phyloP scores from a whole-genome alignment of 768 basidiomycete genomes.

The Suillus spraguei region DNA sequence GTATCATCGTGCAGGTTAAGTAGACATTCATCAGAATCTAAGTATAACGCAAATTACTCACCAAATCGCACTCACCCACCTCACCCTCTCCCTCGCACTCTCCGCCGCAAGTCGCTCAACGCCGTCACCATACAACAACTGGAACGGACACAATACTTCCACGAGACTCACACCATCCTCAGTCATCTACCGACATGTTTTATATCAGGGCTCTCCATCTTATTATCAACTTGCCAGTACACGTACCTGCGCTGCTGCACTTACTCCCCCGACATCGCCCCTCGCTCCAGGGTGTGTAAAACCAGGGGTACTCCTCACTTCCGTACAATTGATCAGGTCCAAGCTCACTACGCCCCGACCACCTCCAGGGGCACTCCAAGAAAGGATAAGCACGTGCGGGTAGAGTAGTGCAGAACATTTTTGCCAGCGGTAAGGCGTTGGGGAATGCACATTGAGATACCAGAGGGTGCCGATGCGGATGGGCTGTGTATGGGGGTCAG shows the following conservation, averaged over 20 bases:
- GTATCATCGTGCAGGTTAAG: conserved; percentile 1
- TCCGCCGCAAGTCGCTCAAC: conserved; percentile 90
- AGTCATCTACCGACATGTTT: not conserved
- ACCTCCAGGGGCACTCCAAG: conserved; percentile 85
- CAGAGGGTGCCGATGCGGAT: conserved; percentile 83
- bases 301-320: conserved; percentile 81
- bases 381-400: conserved; percentile 81
- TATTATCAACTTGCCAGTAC: not conserved
- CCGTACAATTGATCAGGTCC: conserved; percentile 84
- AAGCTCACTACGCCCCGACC: conserved; percentile 85
- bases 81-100: conserved; percentile 80
- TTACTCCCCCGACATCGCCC: conserved; percentile 87
- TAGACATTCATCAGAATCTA: not conserved
- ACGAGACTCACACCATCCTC: conserved; percentile 45
- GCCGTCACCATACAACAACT: conserved; percentile 88
- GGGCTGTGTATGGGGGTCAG: conserved; percentile 56
- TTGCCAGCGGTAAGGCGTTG: conserved; percentile 78
- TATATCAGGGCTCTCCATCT: conserved; percentile 25
- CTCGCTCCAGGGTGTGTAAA: conserved; percentile 78
- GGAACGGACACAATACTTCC: conserved; percentile 86
- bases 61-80: conserved; percentile 94
- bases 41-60: conserved; percentile 38
- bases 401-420: conserved; percentile 82
- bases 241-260: conserved; percentile 62
- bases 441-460: conserved; percentile 91